Conservation (phyloP, 768 basidiomycete species). For the Phanerodontia chrysosporium region DNA sequence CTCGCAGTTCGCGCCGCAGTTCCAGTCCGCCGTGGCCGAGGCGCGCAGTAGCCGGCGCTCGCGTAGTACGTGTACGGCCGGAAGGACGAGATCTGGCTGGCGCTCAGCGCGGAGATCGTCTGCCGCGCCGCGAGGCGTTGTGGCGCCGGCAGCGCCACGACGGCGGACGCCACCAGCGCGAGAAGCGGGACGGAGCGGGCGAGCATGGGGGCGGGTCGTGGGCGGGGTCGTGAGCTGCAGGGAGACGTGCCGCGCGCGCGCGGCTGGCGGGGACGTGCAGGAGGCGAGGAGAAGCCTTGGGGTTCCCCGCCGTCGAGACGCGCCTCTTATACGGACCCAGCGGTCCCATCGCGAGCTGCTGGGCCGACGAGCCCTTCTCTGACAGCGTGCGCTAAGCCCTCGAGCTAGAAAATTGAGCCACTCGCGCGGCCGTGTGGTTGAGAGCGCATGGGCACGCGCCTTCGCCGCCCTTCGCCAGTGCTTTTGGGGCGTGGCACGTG, state of each 20-base stretch:
- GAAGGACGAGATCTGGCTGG: constrained; percentile 23
- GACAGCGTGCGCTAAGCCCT: background rate
- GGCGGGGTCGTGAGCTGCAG: background rate
- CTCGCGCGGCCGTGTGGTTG: too few species aligned
- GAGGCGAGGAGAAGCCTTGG: background rate
- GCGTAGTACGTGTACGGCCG: constrained; percentile 29
- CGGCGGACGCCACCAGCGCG: background rate
- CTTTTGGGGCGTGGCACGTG: background rate
- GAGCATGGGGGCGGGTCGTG: background rate
- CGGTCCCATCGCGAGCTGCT: background rate
- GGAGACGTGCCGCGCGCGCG: background rate
- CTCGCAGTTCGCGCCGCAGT: constrained; percentile 36
- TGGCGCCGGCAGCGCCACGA: constrained; percentile 3
- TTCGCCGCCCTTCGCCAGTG: too few species aligned
- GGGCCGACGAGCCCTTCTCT: background rate
- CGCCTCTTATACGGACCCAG: background rate
- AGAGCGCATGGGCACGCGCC: too few species aligned
- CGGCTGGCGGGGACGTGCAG: background rate
- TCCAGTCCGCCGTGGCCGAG: constrained; percentile 24
- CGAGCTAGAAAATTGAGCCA: background rate
- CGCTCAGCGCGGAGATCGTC: constrained; percentile 18
- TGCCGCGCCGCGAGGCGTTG: constrained; percentile 6
- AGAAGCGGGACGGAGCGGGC: background rate
- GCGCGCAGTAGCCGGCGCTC: constrained; percentile 29
- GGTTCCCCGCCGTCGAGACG: background rate